Evolutionary conservation across 345 rosid genomes (phyloP).

Genomic region (Euphorbia lathyris): DNA sequence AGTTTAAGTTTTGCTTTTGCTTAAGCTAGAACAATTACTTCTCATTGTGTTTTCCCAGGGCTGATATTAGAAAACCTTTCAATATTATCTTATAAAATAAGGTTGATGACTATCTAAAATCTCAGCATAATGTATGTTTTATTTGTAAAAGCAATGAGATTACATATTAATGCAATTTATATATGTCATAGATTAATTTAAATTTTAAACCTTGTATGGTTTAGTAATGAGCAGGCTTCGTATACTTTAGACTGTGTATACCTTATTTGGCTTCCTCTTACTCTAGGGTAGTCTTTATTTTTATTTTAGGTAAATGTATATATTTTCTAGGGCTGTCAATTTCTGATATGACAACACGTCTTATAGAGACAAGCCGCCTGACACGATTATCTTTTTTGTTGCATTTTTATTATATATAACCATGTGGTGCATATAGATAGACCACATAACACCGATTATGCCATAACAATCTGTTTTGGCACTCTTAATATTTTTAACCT

Average conservation of each 20-base stretch:
- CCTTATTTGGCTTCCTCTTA: too few relatives aligned
- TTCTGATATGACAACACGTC: too few relatives aligned
- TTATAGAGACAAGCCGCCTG: too few relatives aligned
- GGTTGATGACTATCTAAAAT: not conserved
- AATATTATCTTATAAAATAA: not conserved
- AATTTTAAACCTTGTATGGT: not conserved
- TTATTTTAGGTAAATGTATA: too few relatives aligned
- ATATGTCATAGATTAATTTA: not conserved
- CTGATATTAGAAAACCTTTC: not conserved
- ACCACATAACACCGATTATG: too few relatives aligned
- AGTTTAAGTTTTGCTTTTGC: not conserved
- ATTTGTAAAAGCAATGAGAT: not conserved
- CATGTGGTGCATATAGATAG: not conserved
- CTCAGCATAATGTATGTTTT: not conserved
- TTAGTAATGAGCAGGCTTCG: not conserved
- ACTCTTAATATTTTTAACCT: too few relatives aligned
- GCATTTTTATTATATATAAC: not conserved
- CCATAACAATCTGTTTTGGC: too few relatives aligned
- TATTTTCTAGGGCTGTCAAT: too few relatives aligned
- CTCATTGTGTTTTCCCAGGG: not conserved
- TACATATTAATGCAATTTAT: not conserved
- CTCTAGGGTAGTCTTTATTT: too few relatives aligned
- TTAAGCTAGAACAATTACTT: not conserved
- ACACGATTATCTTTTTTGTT: too few relatives aligned
- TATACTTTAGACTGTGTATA: too few relatives aligned